phyloP scores from a whole-genome alignment of 2,329 filamentous ascomycete species.

The Penicillium occitanis region DNA sequence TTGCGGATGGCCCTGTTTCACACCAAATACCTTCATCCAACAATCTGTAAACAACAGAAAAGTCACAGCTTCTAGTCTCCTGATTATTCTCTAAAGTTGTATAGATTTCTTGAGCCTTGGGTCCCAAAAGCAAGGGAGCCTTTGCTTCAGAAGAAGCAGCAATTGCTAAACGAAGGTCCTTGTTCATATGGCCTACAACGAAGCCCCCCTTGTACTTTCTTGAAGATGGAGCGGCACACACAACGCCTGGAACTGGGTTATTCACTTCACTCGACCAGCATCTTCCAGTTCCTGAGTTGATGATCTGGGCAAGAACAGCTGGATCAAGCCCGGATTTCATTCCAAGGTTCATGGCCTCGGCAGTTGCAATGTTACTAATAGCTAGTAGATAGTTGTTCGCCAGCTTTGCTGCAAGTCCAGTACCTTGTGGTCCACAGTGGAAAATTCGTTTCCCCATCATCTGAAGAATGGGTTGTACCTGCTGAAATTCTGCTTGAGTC shows the following conservation, averaged over 20 bases:
- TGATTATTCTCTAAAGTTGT: neutral
- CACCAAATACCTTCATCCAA: conserved; percentile 1
- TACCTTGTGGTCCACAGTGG: no score
- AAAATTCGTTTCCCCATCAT: no score
- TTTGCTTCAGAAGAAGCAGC: neutral
- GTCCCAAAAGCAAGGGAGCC: conserved; percentile 6
- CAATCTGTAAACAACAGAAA: conserved; percentile 11
- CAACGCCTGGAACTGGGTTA: no score
- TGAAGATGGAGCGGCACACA: no score
- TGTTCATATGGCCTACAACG: conserved; percentile 6
- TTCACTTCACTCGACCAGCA: no score
- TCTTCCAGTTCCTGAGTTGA: no score
- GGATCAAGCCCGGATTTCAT: no score
- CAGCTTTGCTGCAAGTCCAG: no score
- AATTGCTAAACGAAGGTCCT: conserved; percentile 8
- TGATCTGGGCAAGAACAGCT: no score
- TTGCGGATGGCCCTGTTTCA: neutral
- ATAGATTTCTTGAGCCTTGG: conserved; percentile 10
- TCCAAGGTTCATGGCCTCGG: no score
- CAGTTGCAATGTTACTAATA: no score
- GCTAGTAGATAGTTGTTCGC: no score
- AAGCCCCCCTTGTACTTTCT: neutral
- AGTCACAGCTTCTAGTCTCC: conserved; percentile 11
- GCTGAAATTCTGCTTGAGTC: conserved; percentile 5
- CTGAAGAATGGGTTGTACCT: conserved; percentile 2